These are phyloP conservation scores for Mallotus japonicus DNA, from an alignment of 441 rosid species.

Conservation along the genomic window DNA sequence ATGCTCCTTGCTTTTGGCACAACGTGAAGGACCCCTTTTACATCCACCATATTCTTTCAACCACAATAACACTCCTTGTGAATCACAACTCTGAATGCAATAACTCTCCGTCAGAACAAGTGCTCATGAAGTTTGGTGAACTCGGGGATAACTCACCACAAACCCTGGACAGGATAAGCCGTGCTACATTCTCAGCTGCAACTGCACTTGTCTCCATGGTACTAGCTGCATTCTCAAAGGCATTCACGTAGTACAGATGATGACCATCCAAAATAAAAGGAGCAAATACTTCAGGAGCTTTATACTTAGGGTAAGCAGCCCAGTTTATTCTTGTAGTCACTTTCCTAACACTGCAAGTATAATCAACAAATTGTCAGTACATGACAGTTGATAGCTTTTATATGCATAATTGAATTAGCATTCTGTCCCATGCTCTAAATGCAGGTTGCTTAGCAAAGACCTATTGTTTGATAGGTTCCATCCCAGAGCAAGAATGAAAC, in stretches of 20 bases:
- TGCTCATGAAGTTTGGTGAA: constrained; percentile 30
- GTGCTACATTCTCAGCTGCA: constrained; percentile 85
- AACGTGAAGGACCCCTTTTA: too few relatives aligned
- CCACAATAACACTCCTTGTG: not conserved
- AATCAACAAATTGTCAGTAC: constrained; percentile 20
- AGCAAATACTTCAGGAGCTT: constrained; percentile 83
- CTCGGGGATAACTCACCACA: constrained; percentile 22
- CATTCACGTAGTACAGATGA: constrained; percentile 79
- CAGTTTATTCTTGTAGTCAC: constrained; percentile 69
- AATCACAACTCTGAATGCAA: constrained; percentile 49
- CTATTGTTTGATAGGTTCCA: too few relatives aligned
- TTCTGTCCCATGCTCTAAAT: not conserved
- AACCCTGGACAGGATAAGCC: constrained; percentile 66
- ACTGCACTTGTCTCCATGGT: constrained; percentile 92
- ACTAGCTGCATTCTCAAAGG: constrained; percentile 91
- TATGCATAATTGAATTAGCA: not conserved
- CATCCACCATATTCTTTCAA: too few relatives aligned
- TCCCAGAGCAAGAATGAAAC: too few relatives aligned
- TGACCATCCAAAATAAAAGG: constrained; percentile 72
- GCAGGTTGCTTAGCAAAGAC: not conserved
- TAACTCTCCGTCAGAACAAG: constrained; percentile 19
- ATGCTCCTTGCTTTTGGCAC: too few relatives aligned
- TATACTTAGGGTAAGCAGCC: constrained; percentile 92
- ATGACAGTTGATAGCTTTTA: not conserved
- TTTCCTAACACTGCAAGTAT: constrained; percentile 45